These are phyloP conservation scores for Eucalyptus curtisii DNA, from an alignment of 345 rosid species.

Conservation along the genomic window DNA sequence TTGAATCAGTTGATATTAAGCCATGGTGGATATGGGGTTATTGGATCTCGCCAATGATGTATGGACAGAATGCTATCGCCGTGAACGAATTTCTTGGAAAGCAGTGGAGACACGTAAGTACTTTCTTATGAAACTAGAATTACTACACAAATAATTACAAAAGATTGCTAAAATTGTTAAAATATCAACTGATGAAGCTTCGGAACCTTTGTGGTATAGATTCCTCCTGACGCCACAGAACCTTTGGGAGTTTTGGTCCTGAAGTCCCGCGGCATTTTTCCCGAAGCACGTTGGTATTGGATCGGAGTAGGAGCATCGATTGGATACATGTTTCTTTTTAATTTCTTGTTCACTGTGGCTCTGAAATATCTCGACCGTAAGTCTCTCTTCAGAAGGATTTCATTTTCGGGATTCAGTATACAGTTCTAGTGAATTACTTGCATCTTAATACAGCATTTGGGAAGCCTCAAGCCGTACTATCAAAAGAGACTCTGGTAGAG, in stretches of 20 bases:
- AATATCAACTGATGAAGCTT: neutral
- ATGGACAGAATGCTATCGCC: slow-evolving; percentile 42
- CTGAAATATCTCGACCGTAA: slow-evolving; percentile 62
- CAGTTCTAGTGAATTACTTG: neutral
- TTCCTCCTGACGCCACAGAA: slow-evolving; percentile 36
- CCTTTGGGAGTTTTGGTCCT: slow-evolving; percentile 59
- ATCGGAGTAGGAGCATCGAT: slow-evolving; percentile 59
- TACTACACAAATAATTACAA: neutral
- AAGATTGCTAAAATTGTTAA: neutral
- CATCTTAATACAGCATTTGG: slow-evolving; percentile 35
- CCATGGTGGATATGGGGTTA: slow-evolving; percentile 71
- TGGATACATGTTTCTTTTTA: slow-evolving; percentile 49
- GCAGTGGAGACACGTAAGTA: slow-evolving; percentile 47
- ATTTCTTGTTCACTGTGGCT: slow-evolving; percentile 59
- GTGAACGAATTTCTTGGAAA: slow-evolving; percentile 61
- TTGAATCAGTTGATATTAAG: slow-evolving; percentile 29
- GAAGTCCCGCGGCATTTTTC: slow-evolving; percentile 57
- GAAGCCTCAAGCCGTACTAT: slow-evolving; percentile 43
- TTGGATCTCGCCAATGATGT: slow-evolving; percentile 62
- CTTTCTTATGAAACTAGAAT: neutral
- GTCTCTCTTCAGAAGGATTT: slow-evolving; percentile 3
- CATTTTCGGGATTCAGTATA: neutral
- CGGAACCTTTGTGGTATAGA: slow-evolving; percentile 13
- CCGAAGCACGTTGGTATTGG: slow-evolving; percentile 83
- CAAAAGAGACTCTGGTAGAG: slow-evolving; percentile 32